A percentile compares a stretch with the other conserved stretches of the same genome.
Evolutionary conservation across 1,284 basidiomycete species (phyloP).

Genomic region (Ceratobasidium sp.): DNA sequence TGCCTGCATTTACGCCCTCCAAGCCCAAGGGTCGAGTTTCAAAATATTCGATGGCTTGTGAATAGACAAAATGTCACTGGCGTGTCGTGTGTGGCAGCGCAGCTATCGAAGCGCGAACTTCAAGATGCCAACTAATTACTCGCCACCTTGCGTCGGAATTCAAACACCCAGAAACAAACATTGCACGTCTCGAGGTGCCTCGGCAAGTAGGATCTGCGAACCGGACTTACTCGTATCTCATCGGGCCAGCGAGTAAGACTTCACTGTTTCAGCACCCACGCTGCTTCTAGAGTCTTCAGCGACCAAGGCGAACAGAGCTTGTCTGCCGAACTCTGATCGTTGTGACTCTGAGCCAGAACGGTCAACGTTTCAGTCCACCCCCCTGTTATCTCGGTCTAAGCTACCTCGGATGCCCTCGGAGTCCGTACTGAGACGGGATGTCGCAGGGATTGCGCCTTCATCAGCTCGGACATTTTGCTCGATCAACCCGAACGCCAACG

Average conservation of each 20-base stretch:
- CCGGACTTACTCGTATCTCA: constrained; percentile 43
- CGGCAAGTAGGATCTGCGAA: neutral
- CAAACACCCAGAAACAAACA: constrained; percentile 1
- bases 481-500: constrained; percentile 11
- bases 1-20: constrained; percentile 5
- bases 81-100: constrained; percentile 2
- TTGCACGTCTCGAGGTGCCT: constrained; percentile 9
- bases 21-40: neutral
- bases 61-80: constrained; percentile 23
- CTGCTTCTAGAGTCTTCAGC: neutral
- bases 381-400: constrained; percentile 4
- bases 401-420: constrained; percentile 33
- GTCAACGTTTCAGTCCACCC: neutral
- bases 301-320: neutral
- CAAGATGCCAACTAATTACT: constrained; percentile 52
- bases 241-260: constrained; percentile 12
- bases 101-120: constrained; percentile 72
- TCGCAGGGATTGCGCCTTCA: neutral
- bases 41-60: constrained; percentile 17
- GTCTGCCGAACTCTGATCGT: constrained; percentile 14
- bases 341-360: neutral
- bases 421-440: constrained; percentile 18
- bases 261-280: neutral
- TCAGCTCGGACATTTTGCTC: constrained; percentile 4
- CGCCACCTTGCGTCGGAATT: constrained; percentile 14